Evolutionary conservation across 1,284 basidiomycete species (phyloP).

Genomic region (Hypsizygus ulmarius): DNA sequence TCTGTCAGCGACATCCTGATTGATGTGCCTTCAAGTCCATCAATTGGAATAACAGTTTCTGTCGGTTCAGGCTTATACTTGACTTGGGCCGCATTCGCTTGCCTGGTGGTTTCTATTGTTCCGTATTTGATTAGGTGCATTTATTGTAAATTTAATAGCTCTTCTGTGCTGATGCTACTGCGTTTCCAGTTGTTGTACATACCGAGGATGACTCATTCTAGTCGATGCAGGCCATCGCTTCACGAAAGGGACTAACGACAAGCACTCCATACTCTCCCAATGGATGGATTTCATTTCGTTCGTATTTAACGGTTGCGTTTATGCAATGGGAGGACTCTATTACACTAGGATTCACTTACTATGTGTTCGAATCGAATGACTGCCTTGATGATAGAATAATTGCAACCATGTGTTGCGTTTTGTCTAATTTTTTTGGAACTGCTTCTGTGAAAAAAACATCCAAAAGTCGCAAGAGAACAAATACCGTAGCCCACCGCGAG

Average conservation of each 20-base stretch:
- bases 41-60: slow-evolving; percentile 59
- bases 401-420: too few species aligned
- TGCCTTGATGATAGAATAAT: too few species aligned
- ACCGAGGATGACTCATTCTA: slow-evolving; percentile 50
- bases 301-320: slow-evolving; percentile 6
- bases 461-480: too few species aligned
- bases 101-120: slow-evolving; percentile 57
- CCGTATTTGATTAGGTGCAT: slow-evolving; percentile 72
- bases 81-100: slow-evolving; percentile 69
- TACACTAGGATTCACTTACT: too few species aligned
- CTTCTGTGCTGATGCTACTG: neutral
- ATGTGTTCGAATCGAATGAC: too few species aligned
- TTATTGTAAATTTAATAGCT: neutral
- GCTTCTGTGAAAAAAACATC: too few species aligned
- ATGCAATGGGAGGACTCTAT: too few species aligned
- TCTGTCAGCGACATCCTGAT: slow-evolving; percentile 55
- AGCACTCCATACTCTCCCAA: neutral
- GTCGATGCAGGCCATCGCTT: slow-evolving; percentile 21
- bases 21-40: slow-evolving; percentile 32
- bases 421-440: too few species aligned
- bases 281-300: slow-evolving; percentile 1
- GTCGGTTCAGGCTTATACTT: slow-evolving; percentile 62
- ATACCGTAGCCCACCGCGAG: slow-evolving; percentile 77
- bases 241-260: neutral
- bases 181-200: slow-evolving; percentile 58